phyloP scores from a whole-genome alignment of 116 monocot genomes.

The Papilionanthe hybrid region DNA sequence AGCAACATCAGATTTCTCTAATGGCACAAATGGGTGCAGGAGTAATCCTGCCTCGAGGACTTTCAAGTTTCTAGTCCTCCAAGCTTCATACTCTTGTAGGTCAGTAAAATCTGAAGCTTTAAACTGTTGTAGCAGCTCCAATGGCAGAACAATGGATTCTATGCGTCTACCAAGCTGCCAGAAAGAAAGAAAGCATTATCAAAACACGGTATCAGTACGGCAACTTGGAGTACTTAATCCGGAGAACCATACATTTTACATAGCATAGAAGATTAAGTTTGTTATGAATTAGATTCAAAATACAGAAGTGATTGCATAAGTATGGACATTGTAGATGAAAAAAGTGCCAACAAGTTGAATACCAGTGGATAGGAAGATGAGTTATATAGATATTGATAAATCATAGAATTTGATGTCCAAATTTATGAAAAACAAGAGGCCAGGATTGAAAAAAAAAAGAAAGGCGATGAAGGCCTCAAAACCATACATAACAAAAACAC shows the following conservation, averaged over 20 bases:
- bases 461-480: no score
- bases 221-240: not conserved
- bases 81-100: constrained; percentile 64
- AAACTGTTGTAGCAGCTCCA: constrained; percentile 88
- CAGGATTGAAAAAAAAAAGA: no score
- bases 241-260: not conserved
- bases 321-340: not conserved
- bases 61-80: constrained; percentile 67
- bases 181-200: not conserved
- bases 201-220: not conserved
- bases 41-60: constrained; percentile 88
- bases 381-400: no score
- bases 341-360: not conserved
- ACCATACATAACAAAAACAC: no score
- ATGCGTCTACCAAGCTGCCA: constrained; percentile 74
- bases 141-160: constrained; percentile 85
- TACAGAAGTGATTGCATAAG: not conserved
- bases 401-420: no score
- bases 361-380: no score
- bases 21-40: constrained; percentile 51
- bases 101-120: constrained; percentile 81
- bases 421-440: no score
- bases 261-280: not conserved
- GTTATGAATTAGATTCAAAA: not conserved
- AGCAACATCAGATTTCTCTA: constrained; percentile 56